Evolutionary conservation across 1,139 yeast species (phyloP).

Genomic region (Wickerhamomyces sp.): DNA sequence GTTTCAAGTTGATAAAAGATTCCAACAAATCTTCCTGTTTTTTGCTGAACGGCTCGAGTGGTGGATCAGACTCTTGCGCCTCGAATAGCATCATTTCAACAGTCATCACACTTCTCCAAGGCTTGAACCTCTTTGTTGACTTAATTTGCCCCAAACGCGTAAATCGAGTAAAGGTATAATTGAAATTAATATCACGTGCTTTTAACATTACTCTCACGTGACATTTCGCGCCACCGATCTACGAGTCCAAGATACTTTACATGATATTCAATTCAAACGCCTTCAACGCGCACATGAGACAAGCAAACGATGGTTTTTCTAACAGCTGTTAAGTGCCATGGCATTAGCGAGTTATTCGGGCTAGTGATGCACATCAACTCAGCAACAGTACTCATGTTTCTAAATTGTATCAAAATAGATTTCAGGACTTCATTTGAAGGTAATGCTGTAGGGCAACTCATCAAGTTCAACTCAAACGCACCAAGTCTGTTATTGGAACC

Average conservation of each 20-base stretch:
- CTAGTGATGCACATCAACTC: slow-evolving; percentile 36
- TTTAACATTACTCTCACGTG: too few relatives aligned
- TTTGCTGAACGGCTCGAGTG: too few relatives aligned
- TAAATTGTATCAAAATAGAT: slow-evolving; percentile 59
- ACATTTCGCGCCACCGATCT: too few relatives aligned
- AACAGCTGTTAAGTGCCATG: slow-evolving; percentile 86
- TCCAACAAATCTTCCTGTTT: slow-evolving; percentile 5
- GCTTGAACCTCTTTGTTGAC: too few relatives aligned
- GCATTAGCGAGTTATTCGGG: slow-evolving; percentile 40
- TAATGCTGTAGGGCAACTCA: slow-evolving; percentile 67
- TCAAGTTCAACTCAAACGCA: slow-evolving; percentile 51
- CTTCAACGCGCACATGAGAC: slow-evolving; percentile 35
- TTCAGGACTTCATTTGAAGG: slow-evolving; percentile 52
- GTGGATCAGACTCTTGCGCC: too few relatives aligned
- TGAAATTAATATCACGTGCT: neutral
- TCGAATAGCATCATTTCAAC: too few relatives aligned
- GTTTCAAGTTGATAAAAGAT: slow-evolving; percentile 17
- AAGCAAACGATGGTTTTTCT: slow-evolving; percentile 50
- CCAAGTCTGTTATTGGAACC: slow-evolving; percentile 23
- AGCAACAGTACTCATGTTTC: slow-evolving; percentile 50
- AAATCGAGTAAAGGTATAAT: neutral
- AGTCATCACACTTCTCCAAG: too few relatives aligned
- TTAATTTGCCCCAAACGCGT: too few relatives aligned
- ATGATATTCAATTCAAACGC: too few relatives aligned
- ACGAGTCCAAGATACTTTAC: too few relatives aligned